phyloP scores from a whole-genome alignment of 108 stramenopile genomes.

The Cylindrotheca fusiformis region DNA sequence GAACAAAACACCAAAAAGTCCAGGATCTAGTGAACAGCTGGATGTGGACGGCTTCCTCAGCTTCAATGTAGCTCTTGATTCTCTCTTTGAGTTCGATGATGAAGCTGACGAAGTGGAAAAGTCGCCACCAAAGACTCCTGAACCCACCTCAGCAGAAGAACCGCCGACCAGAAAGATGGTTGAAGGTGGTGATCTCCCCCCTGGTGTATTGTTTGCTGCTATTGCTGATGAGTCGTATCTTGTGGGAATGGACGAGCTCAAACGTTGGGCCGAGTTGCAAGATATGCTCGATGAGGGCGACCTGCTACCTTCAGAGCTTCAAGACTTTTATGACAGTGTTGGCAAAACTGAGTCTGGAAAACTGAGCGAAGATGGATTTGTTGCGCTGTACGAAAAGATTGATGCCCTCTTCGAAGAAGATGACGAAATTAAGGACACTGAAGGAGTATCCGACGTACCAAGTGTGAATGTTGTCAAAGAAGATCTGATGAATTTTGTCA shows the following conservation, averaged over 20 bases:
- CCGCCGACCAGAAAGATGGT: slow-evolving; percentile 13
- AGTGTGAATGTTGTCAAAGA: slow-evolving; percentile 19
- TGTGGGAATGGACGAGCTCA: slow-evolving; percentile 56
- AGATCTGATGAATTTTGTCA: slow-evolving; percentile 28
- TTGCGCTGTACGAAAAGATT: slow-evolving; percentile 56
- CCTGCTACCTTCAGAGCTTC: slow-evolving; percentile 55
- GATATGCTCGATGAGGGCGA: slow-evolving; percentile 70
- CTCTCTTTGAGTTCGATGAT: slow-evolving; percentile 75
- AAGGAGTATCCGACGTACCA: background rate
- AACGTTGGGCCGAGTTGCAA: slow-evolving; percentile 67
- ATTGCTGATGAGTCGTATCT: slow-evolving; percentile 56
- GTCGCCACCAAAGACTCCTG: slow-evolving; percentile 7
- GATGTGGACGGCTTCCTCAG: slow-evolving; percentile 62
- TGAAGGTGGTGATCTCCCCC: slow-evolving; percentile 53
- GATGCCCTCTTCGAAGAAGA: slow-evolving; percentile 78
- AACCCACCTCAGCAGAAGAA: background rate
- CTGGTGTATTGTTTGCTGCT: slow-evolving; percentile 65
- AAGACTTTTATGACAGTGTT: slow-evolving; percentile 42
- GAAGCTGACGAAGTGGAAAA: slow-evolving; percentile 36
- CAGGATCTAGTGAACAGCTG: slow-evolving; percentile 8
- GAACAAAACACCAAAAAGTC: slow-evolving; percentile 38
- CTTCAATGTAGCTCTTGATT: slow-evolving; percentile 73
- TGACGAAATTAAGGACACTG: slow-evolving; percentile 34
- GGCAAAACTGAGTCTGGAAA: slow-evolving; percentile 43
- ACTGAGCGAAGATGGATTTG: slow-evolving; percentile 54